Conservation (phyloP, 805 yeast genomes). For the Candida ipomoeae region DNA sequence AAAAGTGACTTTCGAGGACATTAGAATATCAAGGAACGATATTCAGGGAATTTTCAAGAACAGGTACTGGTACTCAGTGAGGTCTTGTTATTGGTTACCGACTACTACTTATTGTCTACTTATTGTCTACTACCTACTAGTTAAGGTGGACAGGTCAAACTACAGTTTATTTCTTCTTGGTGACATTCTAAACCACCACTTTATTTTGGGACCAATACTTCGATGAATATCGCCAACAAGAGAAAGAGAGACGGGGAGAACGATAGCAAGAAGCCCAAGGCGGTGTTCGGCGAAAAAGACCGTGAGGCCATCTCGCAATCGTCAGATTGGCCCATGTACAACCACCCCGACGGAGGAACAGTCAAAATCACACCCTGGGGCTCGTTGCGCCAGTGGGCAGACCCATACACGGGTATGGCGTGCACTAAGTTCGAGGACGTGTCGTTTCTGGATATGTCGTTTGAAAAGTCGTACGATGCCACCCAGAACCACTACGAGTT, state of each 20-base stretch:
- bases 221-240: conserved; percentile 11
- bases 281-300: conserved; percentile 17
- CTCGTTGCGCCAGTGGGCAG: conserved; percentile 45
- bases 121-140: no score
- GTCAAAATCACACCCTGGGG: conserved; percentile 63
- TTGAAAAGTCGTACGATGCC: conserved; percentile 12
- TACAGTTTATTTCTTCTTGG: no score
- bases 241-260: conserved; percentile 24
- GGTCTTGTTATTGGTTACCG: no score
- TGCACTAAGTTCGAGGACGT: conserved; percentile 47
- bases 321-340: conserved; percentile 52
- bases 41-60: no score
- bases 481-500: conserved; percentile 13
- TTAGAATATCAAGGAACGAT: no score
- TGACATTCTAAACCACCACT: no score
- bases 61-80: no score
- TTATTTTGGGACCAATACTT: no score
- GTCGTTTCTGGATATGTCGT: conserved; percentile 21
- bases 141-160: no score
- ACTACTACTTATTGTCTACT: no score
- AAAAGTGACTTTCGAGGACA: no score
- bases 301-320: conserved; percentile 13
- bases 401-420: conserved; percentile 40
- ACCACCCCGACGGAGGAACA: conserved; percentile 60
- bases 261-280: conserved; percentile 21